A percentile compares a stretch with the other conserved stretches of the same genome.
phyloP scores from a whole-genome alignment of 2,329 filamentous ascomycete species.

The Phaeosphaeriaceae sp. region DNA sequence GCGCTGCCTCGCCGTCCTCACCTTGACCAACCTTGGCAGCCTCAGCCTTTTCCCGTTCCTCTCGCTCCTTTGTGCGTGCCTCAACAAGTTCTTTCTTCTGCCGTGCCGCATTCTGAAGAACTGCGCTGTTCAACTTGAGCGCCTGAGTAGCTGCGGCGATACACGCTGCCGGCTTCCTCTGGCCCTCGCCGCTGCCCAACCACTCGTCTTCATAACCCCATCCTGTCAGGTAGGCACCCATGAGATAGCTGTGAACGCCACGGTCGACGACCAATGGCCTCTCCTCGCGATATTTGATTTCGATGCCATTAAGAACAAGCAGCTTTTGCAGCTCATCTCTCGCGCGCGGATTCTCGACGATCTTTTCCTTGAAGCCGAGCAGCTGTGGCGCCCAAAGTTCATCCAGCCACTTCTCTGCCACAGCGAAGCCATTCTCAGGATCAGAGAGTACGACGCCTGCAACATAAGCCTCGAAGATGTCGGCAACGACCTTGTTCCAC shows the following conservation, averaged over 20 bases:
- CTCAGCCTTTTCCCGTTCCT: slow-evolving; percentile 19
- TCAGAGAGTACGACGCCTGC: slow-evolving; percentile 78
- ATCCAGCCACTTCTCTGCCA: slow-evolving; percentile 74
- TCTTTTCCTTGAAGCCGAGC: slow-evolving; percentile 34
- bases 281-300: slow-evolving; percentile 58
- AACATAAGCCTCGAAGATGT: slow-evolving; percentile 91
- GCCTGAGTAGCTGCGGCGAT: slow-evolving; percentile 70
- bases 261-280: slow-evolving; percentile 58
- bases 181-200: slow-evolving; percentile 68
- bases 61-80: slow-evolving; percentile 17
- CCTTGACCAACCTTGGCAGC: slow-evolving; percentile 11
- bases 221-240: slow-evolving; percentile 71
- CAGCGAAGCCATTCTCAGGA: slow-evolving; percentile 65
- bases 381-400: slow-evolving; percentile 68
- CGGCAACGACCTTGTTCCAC: slow-evolving; percentile 75
- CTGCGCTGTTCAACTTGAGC: slow-evolving; percentile 54
- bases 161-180: slow-evolving; percentile 74
- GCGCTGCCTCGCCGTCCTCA: slow-evolving; percentile 1
- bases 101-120: slow-evolving; percentile 21
- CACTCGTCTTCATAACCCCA: slow-evolving; percentile 70
- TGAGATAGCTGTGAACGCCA: slow-evolving; percentile 65
- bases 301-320: slow-evolving; percentile 41
- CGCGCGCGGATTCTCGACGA: slow-evolving; percentile 48
- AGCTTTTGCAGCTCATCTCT: slow-evolving; percentile 49
- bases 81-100: slow-evolving; percentile 33